These are phyloP conservation scores for Pythium utonaiense DNA, from an alignment of 352 stramenopile genomes.

Conservation along the genomic window DNA sequence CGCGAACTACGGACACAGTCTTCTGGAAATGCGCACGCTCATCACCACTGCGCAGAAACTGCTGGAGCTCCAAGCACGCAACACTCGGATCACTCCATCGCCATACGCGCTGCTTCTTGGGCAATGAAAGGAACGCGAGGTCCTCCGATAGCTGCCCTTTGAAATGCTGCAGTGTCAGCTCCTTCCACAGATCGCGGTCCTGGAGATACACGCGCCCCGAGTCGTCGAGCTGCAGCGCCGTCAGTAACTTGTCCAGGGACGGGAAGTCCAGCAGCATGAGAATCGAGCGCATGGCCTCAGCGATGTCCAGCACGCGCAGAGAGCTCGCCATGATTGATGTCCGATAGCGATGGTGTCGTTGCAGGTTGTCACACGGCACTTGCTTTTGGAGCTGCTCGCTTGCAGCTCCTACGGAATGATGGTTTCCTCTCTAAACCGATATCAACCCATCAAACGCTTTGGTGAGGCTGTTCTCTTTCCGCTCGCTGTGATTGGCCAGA, in stretches of 20 bases:
- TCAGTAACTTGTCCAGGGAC: conserved; percentile 17
- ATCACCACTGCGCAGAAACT: conserved; percentile 24
- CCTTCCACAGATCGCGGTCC: conserved; percentile 19
- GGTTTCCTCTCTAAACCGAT: neutral
- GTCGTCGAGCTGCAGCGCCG: conserved; percentile 17
- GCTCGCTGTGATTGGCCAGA: conserved; percentile 1
- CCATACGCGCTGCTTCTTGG: conserved; percentile 16
- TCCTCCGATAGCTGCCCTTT: conserved; percentile 7
- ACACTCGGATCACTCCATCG: conserved; percentile 10
- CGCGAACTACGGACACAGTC: conserved; percentile 18
- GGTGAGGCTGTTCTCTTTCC: neutral
- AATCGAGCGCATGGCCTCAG: conserved; percentile 14
- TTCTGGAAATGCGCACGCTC: conserved; percentile 20
- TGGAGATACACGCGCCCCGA: conserved; percentile 13
- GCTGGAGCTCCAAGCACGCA: conserved; percentile 10
- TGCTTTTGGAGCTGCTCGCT: neutral
- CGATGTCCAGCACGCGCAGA: conserved; percentile 19
- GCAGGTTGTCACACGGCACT: conserved; percentile 1
- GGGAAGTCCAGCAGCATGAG: conserved; percentile 15
- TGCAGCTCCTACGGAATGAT: no score
- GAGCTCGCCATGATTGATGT: neutral
- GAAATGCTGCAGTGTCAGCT: conserved; percentile 20
- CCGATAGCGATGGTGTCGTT: neutral
- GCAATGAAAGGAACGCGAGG: conserved; percentile 15
- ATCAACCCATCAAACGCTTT: conserved; percentile 14